Base-by-base conservation (phyloP, 306 rosid species). In the Lathyrus aphaca region DNA sequence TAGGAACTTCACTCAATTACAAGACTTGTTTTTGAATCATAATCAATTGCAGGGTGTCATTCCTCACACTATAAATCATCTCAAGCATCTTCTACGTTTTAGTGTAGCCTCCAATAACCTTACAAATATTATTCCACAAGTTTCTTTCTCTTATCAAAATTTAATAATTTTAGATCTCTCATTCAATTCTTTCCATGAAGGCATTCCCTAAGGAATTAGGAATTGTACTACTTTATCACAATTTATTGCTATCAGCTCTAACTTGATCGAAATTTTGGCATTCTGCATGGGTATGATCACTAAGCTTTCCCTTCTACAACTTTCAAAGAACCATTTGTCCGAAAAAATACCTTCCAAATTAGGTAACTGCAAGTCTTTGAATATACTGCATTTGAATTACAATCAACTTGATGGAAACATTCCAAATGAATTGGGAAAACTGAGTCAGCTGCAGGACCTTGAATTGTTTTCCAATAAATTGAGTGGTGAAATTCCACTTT, bases 261-360 rank as follows among this genome's bases (percentile, higher is more conserved):
- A 79, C 68, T 77, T 93, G 16, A 66, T 12, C 9, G 96, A 97
- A n/a, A 73, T 21, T 10, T 90, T 93, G 58, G 91, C 98, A 0
- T 67, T 90, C 58, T 85, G 90, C 68, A 66, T 90, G 1, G 96
- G 91, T 40, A 77, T 56, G 14, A 84, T 93, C 5, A 74, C 7
- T 50, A 51, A 72, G 21, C 96, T 93, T 59, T 37, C 70, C 3
- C 0, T 0, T 46, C 68, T 93, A 38, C 17, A 3, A 30, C 98
- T 93, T 75, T 60, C 91, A 7, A 65, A 16, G 37, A 93, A 93
- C 66, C 71, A 27, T 54, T 72, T 93, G 7, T 85, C 88, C 1
- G 96, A 96, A 12, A 82, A 64, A 65, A 88, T 93, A 71, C 96
- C 98, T 2, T 73, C 84, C 0, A 85, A 90, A 75, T 79, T 93